Percentiles rank a stretch among this genome's conserved stretches.
Evolutionary conservation across 2,329 filamentous ascomycete species (phyloP).

Genomic region (Arthroderma sp.): DNA sequence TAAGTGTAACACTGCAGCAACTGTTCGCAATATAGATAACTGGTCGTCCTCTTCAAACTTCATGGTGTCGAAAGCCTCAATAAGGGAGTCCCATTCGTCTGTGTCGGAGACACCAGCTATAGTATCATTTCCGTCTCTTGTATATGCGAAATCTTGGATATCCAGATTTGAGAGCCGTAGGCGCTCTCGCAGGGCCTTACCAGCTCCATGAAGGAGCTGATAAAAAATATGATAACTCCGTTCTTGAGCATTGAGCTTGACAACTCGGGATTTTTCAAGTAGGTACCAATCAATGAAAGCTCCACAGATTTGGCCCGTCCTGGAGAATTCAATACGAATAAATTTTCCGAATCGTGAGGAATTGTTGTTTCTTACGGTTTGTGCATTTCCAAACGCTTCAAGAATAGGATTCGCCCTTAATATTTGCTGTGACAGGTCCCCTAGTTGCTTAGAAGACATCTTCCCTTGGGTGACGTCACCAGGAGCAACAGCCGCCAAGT

Average conservation of each 20-base stretch:
- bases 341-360: conserved; percentile 98
- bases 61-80: conserved; percentile 93
- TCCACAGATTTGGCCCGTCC: conserved; percentile 78
- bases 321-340: conserved; percentile 89
- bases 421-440: conserved; percentile 91
- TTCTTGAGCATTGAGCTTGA: conserved; percentile 74
- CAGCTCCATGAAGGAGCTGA: conserved; percentile 78
- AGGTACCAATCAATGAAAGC: conserved; percentile 99
- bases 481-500: conserved; percentile 84
- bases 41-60: conserved; percentile 81
- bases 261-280: conserved; percentile 93
- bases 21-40: conserved; percentile 65
- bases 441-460: conserved; percentile 54
- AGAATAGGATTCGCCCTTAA: conserved; percentile 91
- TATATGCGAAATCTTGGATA: conserved; percentile 84
- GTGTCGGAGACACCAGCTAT: conserved; percentile 82
- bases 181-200: conserved; percentile 57
- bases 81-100: conserved; percentile 77
- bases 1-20: conserved; percentile 83
- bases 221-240: conserved; percentile 98
- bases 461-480: conserved; percentile 56
- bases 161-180: conserved; percentile 64
- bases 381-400: conserved; percentile 95
- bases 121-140: conserved; percentile 76
- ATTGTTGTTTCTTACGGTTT: conserved; percentile 96